phyloP scores from a whole-genome alignment of 1,284 basidiomycete species.

The Paramarasmius palmivorus region DNA sequence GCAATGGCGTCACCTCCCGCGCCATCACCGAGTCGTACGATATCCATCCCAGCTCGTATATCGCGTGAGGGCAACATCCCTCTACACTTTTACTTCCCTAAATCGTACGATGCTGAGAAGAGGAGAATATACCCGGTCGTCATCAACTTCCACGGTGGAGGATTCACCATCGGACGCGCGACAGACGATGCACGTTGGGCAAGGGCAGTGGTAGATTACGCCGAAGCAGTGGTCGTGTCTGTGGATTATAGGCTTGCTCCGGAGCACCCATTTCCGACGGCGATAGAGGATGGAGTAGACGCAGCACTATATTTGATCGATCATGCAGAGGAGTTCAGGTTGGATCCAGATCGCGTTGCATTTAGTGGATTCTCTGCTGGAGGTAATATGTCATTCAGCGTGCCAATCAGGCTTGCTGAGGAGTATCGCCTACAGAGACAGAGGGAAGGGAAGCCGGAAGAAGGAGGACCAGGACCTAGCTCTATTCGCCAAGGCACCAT shows the following conservation, averaged over 20 bases:
- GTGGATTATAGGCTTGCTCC: constrained; percentile 80
- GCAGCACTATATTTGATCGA: constrained; percentile 32
- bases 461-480: not conserved
- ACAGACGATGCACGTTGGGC: constrained; percentile 18
- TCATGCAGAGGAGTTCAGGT: constrained; percentile 28
- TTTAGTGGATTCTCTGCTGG: constrained; percentile 27
- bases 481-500: constrained; percentile 6
- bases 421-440: constrained; percentile 8
- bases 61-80: constrained; percentile 9
- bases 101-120: constrained; percentile 8
- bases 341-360: constrained; percentile 45
- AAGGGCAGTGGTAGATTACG: constrained; percentile 25
- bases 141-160: constrained; percentile 17
- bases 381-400: constrained; percentile 17
- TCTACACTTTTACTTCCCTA: constrained; percentile 15
- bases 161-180: constrained; percentile 17
- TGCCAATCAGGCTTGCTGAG: constrained; percentile 13
- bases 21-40: constrained; percentile 11
- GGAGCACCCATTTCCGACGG: constrained; percentile 72
- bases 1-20: constrained; percentile 10
- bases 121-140: constrained; percentile 11
- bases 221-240: constrained; percentile 44
- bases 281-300: constrained; percentile 74
- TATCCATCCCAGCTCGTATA: constrained; percentile 5
- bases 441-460: not conserved